Evolutionary conservation across 345 rosid species (phyloP).

Genomic region (Euclidium syriacum): DNA sequence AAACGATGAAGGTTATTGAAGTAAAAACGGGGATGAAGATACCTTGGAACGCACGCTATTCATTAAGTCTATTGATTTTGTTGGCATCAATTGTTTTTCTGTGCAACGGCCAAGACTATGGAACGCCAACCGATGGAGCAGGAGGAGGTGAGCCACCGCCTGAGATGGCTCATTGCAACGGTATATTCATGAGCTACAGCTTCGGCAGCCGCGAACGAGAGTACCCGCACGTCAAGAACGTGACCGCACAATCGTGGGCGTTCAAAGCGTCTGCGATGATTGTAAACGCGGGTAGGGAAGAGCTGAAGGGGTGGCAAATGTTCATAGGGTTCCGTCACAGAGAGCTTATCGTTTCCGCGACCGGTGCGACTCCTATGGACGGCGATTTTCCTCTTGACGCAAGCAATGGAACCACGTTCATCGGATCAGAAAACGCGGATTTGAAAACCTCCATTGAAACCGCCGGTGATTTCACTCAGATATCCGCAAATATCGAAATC

Average conservation of each 20-base stretch:
- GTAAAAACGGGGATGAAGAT: conserved; percentile 34
- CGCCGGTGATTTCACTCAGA: conserved; percentile 71
- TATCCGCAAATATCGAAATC: conserved; percentile 48
- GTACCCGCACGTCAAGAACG: conserved; percentile 66
- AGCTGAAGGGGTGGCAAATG: conserved; percentile 72
- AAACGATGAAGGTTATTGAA: conserved; percentile 7
- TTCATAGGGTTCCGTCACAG: conserved; percentile 61
- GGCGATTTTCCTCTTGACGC: conserved; percentile 62
- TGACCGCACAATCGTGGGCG: conserved; percentile 83
- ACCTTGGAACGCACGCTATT: conserved; percentile 26
- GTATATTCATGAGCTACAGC: conserved; percentile 58
- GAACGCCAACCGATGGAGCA: background rate
- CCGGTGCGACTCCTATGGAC: conserved; percentile 45
- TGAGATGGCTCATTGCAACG: conserved; percentile 54
- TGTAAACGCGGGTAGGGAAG: conserved; percentile 56
- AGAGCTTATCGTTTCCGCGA: conserved; percentile 60
- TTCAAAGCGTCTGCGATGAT: conserved; percentile 57
- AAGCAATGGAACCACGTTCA: conserved; percentile 65
- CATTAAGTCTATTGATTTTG: conserved; percentile 15
- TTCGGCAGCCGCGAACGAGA: conserved; percentile 52
- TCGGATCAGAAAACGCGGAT: conserved; percentile 50
- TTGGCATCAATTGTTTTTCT: conserved; percentile 2
- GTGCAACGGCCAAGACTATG: conserved; percentile 50
- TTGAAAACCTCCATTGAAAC: conserved; percentile 78
- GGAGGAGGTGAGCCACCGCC: conserved; percentile 46